Evolutionary conservation across 2,329 filamentous ascomycete genomes (phyloP).

Genomic region (Xylaria polymorpha): DNA sequence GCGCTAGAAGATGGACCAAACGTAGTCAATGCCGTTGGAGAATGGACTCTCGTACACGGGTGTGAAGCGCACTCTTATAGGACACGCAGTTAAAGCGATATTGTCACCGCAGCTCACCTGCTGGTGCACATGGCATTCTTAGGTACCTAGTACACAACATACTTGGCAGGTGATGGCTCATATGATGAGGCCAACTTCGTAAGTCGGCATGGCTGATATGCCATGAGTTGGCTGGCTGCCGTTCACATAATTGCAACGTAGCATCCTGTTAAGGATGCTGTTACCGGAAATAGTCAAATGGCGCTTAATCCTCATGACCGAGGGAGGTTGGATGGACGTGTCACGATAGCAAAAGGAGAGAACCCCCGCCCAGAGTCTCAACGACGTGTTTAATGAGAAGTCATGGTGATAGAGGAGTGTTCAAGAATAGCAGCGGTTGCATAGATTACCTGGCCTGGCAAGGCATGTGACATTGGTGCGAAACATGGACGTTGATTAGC

Average conservation of each 20-base stretch:
- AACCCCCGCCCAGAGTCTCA: not conserved
- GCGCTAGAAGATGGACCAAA: not conserved
- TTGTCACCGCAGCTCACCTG: not conserved
- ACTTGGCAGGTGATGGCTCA: slow-evolving; percentile 27
- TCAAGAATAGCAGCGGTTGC: slow-evolving; percentile 19
- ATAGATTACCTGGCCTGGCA: slow-evolving; percentile 15
- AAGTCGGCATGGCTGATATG: slow-evolving; percentile 17
- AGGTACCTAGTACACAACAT: slow-evolving; percentile 5
- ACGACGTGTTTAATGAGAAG: slow-evolving; percentile 7
- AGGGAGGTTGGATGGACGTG: slow-evolving; percentile 12
- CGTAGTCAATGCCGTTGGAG: not conserved
- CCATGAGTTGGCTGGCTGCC: slow-evolving; percentile 15
- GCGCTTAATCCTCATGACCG: slow-evolving; percentile 18
- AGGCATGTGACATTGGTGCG: slow-evolving; percentile 34
- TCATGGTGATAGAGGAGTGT: slow-evolving; percentile 16
- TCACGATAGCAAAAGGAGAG: slow-evolving; percentile 12
- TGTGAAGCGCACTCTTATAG: slow-evolving; percentile 24
- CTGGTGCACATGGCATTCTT: slow-evolving; percentile 6
- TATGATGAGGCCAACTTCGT: not conserved
- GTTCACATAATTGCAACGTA: slow-evolving; percentile 29
- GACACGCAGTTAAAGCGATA: not conserved
- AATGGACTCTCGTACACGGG: not conserved
- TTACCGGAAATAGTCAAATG: not conserved
- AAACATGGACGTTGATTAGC: slow-evolving; percentile 22
- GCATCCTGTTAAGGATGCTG: slow-evolving; percentile 5